Conservation (phyloP, 805 yeast species). For the Saccharomyces mikatae region DNA sequence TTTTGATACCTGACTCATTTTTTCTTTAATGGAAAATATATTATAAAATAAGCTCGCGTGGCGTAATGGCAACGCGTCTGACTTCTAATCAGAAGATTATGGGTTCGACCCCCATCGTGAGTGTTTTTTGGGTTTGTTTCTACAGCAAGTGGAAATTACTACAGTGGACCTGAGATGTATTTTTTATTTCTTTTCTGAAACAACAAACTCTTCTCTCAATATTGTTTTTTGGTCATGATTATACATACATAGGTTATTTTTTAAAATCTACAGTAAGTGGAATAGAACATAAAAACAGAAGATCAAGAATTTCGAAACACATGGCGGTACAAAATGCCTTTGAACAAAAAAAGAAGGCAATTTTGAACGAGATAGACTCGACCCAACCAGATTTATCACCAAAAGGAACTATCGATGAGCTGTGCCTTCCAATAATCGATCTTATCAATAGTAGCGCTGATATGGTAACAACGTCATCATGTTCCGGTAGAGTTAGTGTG, state of each 20-base stretch:
- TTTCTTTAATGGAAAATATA: too few relatives aligned
- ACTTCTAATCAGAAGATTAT: constrained; percentile 49
- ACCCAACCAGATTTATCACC: constrained; percentile 64
- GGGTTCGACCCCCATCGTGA: constrained; percentile 52
- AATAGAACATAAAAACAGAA: not conserved
- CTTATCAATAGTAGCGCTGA: constrained; percentile 54
- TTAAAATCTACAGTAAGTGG: not conserved
- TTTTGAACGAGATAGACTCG: constrained; percentile 44
- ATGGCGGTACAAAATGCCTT: constrained; percentile 41
- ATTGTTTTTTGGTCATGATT: not conserved
- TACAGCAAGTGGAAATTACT: too few relatives aligned
- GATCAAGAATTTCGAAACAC: not conserved
- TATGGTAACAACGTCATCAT: constrained; percentile 81
- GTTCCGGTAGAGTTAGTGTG: constrained; percentile 81
- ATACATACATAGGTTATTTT: not conserved
- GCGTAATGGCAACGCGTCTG: constrained; percentile 53
- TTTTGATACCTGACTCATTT: too few relatives aligned
- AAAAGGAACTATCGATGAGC: constrained; percentile 74
- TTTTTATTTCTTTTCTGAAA: not conserved
- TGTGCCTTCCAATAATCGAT: constrained; percentile 64
- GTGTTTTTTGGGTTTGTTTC: too few relatives aligned
- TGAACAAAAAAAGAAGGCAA: constrained; percentile 54
- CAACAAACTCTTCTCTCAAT: not conserved
- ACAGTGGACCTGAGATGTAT: too few relatives aligned
- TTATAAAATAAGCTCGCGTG: constrained; percentile 36